These are phyloP conservation scores for Lactifluus hygrophoroides DNA, from an alignment of 768 basidiomycete species.

Conservation along the genomic window DNA sequence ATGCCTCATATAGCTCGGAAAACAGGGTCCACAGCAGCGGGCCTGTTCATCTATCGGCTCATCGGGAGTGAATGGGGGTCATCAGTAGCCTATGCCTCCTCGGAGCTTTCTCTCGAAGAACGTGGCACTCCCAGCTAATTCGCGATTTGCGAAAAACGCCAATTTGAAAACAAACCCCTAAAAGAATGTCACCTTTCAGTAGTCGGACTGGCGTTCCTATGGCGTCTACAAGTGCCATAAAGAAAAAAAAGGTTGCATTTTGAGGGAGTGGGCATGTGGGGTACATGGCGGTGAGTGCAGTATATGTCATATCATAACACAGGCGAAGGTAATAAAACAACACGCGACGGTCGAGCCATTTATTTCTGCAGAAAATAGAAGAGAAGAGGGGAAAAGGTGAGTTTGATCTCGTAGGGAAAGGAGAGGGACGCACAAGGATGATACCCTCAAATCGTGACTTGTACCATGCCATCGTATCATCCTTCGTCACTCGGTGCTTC, in stretches of 20 bases:
- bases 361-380: background rate
- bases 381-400: background rate
- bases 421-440: constrained; percentile 63
- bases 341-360: background rate
- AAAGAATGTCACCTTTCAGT: no score
- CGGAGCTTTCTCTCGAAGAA: no score
- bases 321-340: background rate
- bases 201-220: no score
- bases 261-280: background rate
- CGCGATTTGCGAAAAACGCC: no score
- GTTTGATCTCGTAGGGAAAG: background rate
- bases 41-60: no score
- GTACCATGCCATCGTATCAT: constrained; percentile 86
- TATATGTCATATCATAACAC: constrained; percentile 1
- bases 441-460: constrained; percentile 99
- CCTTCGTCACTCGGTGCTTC: constrained; percentile 47
- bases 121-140: no score
- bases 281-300: background rate
- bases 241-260: background rate
- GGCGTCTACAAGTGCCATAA: background rate
- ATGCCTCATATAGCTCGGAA: no score
- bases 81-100: no score
- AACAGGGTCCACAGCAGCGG: no score
- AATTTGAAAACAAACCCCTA: no score
- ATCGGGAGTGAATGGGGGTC: no score